phyloP scores from a whole-genome alignment of 179 eudicot species.

The Gypsophila paniculata region DNA sequence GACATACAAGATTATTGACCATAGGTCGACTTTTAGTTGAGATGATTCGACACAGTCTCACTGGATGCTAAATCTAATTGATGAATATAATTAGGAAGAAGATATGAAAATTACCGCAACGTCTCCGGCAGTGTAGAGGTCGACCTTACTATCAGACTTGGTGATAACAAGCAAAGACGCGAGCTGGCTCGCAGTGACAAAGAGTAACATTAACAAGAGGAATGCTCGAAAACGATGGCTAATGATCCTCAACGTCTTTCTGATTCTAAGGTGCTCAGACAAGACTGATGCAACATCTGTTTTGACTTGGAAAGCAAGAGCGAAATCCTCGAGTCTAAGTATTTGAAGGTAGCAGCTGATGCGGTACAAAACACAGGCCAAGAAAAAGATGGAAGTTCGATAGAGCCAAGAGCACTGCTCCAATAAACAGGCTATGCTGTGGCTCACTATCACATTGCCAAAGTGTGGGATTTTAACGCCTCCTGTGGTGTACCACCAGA shows the following conservation, averaged over 20 bases:
- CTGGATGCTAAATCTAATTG: too few species aligned
- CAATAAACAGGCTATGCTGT: conserved; percentile 48
- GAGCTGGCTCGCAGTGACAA: conserved; percentile 73
- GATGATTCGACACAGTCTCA: not conserved
- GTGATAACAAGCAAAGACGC: conserved; percentile 66
- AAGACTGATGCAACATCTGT: conserved; percentile 65
- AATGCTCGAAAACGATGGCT: conserved; percentile 86
- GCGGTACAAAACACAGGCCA: conserved; percentile 71
- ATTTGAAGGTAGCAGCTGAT: conserved; percentile 77
- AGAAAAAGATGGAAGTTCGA: conserved; percentile 62
- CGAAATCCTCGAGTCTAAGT: conserved; percentile 73
- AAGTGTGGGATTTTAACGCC: conserved; percentile 55
- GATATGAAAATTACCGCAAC: conserved; percentile 51
- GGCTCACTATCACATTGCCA: conserved; percentile 44
- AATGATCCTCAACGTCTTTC: conserved; percentile 67
- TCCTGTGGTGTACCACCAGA: conserved; percentile 89
- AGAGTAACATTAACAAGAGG: conserved; percentile 47
- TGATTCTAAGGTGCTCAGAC: conserved; percentile 60
- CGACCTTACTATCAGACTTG: conserved; percentile 37
- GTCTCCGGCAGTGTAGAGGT: conserved; percentile 70
- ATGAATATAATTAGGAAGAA: not conserved
- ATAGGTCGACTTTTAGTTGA: too few species aligned
- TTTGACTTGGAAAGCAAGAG: conserved; percentile 61
- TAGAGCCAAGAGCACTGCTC: conserved; percentile 77
- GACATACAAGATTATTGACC: not conserved